A percentile compares a stretch with the other conserved stretches of the same genome.
phyloP scores from a whole-genome alignment of 345 rosid genomes.

The Mangifera indica region DNA sequence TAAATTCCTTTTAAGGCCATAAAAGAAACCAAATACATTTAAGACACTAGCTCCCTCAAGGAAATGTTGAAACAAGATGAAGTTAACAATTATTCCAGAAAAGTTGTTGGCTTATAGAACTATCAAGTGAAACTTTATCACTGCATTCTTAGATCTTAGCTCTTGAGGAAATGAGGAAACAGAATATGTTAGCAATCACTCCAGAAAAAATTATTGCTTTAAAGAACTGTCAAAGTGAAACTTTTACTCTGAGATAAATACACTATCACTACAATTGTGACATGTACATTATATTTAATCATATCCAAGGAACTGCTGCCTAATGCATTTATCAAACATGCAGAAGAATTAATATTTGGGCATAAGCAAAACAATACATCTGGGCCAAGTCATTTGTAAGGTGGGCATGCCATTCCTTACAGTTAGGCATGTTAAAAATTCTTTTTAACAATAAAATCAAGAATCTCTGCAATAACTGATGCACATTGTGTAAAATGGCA shows the following conservation, averaged over 20 bases:
- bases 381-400: not conserved
- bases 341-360: not conserved
- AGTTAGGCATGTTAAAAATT: too few relatives aligned
- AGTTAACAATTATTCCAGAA: not conserved
- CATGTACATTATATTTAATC: not conserved
- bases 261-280: not conserved
- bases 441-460: too few relatives aligned
- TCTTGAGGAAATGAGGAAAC: not conserved
- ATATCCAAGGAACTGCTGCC: not conserved
- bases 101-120: not conserved
- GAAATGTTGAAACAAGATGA: not conserved
- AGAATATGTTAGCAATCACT: not conserved
- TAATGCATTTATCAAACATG: not conserved
- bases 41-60: not conserved
- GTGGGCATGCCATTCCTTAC: not conserved
- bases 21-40: too few relatives aligned
- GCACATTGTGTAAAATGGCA: not conserved
- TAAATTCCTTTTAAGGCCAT: not conserved
- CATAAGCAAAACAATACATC: not conserved
- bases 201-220: not conserved
- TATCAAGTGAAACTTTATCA: not conserved
- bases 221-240: not conserved
- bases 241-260: not conserved
- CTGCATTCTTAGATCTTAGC: too few relatives aligned
- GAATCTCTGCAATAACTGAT: not conserved